These are phyloP conservation scores for Macadamia tetraphylla DNA, from an alignment of 164 flowering plant species.

Conservation along the genomic window DNA sequence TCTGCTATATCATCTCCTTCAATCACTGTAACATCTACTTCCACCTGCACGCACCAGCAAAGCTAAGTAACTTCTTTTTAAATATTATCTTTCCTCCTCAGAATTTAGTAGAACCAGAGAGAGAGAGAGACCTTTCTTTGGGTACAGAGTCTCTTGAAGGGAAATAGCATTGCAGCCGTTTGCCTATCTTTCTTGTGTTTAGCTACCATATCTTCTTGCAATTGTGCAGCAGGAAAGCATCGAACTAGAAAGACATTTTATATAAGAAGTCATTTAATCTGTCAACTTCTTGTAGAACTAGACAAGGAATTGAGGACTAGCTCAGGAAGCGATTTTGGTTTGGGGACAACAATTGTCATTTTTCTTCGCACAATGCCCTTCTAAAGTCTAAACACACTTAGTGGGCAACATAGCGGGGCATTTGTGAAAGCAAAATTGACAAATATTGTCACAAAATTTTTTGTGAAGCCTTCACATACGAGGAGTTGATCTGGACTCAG, in stretches of 20 bases:
- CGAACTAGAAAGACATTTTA: not conserved
- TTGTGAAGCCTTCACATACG: too few species aligned
- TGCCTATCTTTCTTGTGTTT: conserved; percentile 61
- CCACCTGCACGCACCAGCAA: conserved; percentile 40
- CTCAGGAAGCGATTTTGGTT: too few species aligned
- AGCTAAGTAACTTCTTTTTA: conserved; percentile 4
- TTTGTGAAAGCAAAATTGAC: too few species aligned
- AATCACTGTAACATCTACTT: conserved; percentile 47
- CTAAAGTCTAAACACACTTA: too few species aligned
- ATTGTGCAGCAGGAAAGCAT: conserved; percentile 53
- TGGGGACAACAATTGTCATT: too few species aligned
- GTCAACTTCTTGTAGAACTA: too few species aligned
- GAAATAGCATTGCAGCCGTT: conserved; percentile 51
- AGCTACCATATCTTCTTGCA: conserved; percentile 58
- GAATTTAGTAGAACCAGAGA: not conserved
- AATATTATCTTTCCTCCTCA: not conserved
- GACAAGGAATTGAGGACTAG: too few species aligned
- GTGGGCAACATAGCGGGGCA: too few species aligned
- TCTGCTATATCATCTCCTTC: conserved; percentile 68
- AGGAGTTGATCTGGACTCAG: too few species aligned
- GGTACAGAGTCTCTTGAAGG: conserved; percentile 48
- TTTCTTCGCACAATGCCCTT: too few species aligned
- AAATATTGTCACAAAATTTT: too few species aligned
- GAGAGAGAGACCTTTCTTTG: conserved; percentile 37
- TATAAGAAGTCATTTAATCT: not conserved